Evolutionary conservation across 1,139 yeast genomes (phyloP).

Genomic region (Scheffersomyces parashehatae): DNA sequence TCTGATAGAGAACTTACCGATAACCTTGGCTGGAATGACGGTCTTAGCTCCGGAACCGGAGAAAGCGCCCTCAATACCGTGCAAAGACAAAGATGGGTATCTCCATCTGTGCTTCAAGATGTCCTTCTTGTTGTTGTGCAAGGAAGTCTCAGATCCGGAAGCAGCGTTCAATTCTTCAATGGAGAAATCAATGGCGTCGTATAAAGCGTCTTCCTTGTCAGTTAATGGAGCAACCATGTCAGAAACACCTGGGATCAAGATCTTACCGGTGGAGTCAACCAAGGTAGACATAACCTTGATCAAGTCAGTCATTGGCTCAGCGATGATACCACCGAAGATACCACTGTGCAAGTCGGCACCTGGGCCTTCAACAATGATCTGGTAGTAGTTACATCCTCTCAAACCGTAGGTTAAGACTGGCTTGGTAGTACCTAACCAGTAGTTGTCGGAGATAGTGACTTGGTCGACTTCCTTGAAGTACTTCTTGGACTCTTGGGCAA

Average conservation of each 20-base stretch:
- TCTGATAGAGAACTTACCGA: constrained; percentile 94
- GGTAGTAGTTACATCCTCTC: constrained; percentile 95
- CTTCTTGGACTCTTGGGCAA: constrained; percentile 70
- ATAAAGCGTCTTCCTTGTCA: constrained; percentile 70
- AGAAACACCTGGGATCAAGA: constrained; percentile 80
- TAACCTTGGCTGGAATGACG: constrained; percentile 92
- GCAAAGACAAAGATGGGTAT: constrained; percentile 91
- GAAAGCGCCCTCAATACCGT: constrained; percentile 98
- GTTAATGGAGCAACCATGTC: constrained; percentile 97
- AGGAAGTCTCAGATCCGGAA: constrained; percentile 80
- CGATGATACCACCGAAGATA: constrained; percentile 93
- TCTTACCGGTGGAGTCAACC: constrained; percentile 80
- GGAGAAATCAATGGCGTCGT: constrained; percentile 83
- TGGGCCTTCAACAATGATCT: constrained; percentile 80
- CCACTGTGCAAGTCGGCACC: constrained; percentile 98
- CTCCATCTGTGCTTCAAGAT: constrained; percentile 98
- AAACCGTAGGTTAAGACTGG: constrained; percentile 97
- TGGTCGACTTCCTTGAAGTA: constrained; percentile 90
- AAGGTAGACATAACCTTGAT: constrained; percentile 71
- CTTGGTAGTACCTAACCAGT: constrained; percentile 96
- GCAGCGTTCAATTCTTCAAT: constrained; percentile 85
- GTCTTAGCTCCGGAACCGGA: constrained; percentile 95
- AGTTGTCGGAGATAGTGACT: constrained; percentile 94
- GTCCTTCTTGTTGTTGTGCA: constrained; percentile 74
- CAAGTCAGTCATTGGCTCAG: constrained; percentile 97